These are phyloP conservation scores for Aegilops bicornis DNA, from an alignment of 176 grass and related monocot species.

Conservation along the genomic window DNA sequence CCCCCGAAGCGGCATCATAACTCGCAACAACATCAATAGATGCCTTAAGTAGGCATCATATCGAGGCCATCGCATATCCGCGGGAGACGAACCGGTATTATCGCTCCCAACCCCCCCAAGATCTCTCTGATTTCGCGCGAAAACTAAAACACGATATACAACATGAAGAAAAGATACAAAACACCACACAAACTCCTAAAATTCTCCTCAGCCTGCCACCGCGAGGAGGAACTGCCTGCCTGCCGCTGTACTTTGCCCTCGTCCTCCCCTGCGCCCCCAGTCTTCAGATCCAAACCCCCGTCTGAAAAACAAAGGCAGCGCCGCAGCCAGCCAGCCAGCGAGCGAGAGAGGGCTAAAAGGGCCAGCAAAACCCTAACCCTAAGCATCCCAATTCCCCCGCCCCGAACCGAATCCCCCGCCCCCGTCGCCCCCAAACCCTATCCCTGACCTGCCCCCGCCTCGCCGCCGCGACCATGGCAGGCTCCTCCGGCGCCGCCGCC, in stretches of 20 bases:
- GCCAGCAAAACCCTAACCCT: slow-evolving; percentile 77
- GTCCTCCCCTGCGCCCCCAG: neutral
- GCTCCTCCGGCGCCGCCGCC: slow-evolving; percentile 50
- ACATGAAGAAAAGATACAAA: no score
- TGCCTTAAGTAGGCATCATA: no score
- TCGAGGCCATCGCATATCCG: no score
- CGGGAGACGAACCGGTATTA: neutral
- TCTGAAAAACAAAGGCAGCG: slow-evolving; percentile 23
- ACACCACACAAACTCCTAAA: neutral
- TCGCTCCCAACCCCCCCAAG: neutral
- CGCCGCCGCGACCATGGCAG: slow-evolving; percentile 38
- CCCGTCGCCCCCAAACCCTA: slow-evolving; percentile 20
- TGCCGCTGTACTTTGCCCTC: neutral
- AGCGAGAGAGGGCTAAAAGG: neutral
- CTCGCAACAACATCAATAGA: neutral
- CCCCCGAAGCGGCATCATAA: neutral
- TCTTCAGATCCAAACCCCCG: slow-evolving; percentile 51
- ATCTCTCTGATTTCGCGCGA: neutral
- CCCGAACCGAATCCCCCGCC: slow-evolving; percentile 6
- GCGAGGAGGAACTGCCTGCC: neutral
- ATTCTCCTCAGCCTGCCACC: neutral
- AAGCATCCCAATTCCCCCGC: slow-evolving; percentile 17
- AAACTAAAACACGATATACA: neutral
- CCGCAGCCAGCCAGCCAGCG: neutral
- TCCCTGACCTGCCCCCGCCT: neutral